phyloP scores from a whole-genome alignment of 2,329 filamentous ascomycete genomes.

The Aspergillus hortae region DNA sequence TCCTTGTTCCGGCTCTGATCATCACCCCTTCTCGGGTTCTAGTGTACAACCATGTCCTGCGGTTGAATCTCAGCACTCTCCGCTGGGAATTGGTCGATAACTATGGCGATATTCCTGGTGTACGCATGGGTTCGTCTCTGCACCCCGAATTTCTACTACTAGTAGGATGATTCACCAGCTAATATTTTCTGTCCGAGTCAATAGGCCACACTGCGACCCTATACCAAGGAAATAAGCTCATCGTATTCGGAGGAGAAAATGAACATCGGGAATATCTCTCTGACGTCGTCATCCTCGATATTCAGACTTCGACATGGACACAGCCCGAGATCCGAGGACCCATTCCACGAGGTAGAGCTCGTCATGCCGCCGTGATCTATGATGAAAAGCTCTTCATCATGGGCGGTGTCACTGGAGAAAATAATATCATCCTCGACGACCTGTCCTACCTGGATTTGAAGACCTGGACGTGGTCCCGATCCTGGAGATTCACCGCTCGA shows the following conservation, averaged over 20 bases:
- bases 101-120: constrained; percentile 95
- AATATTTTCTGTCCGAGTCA: neutral
- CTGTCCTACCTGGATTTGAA: constrained; percentile 96
- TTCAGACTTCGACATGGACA: constrained; percentile 92
- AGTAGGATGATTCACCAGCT: neutral
- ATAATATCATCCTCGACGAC: constrained; percentile 89
- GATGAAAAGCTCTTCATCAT: constrained; percentile 96
- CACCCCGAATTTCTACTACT: constrained; percentile 8
- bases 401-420: constrained; percentile 90
- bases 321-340: constrained; percentile 83
- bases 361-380: constrained; percentile 89
- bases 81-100: constrained; percentile 97
- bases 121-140: constrained; percentile 75
- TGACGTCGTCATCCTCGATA: constrained; percentile 92
- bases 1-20: constrained; percentile 6
- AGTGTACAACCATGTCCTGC: constrained; percentile 96
- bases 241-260: constrained; percentile 97
- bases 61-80: constrained; percentile 78
- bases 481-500: constrained; percentile 90
- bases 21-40: neutral
- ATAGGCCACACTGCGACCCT: constrained; percentile 89
- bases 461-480: constrained; percentile 94
- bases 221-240: constrained; percentile 89
- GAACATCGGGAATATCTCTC: constrained; percentile 94
- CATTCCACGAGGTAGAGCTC: constrained; percentile 81